Percentiles rank a stretch among this genome's conserved stretches.
Conservation (phyloP, 2,329 filamentous ascomycete genomes). For the Fusarium robinianum region DNA sequence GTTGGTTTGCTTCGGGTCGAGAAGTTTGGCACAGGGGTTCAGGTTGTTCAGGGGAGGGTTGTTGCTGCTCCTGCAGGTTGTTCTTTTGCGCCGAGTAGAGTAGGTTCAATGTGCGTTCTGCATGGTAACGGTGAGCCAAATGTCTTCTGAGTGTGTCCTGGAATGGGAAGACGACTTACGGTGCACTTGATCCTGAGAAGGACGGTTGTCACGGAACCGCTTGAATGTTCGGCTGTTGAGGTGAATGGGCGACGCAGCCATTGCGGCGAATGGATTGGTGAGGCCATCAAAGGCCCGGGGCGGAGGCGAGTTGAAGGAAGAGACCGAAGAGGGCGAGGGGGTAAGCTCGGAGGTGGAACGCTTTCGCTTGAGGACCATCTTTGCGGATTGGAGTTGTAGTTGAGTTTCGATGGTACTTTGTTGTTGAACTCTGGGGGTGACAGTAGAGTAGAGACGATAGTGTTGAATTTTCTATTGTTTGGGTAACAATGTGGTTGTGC, state of each 20-base stretch:
- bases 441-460: not conserved
- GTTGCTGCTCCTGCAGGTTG: conserved; percentile 18
- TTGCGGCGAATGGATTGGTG: conserved; percentile 40
- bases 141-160: not conserved
- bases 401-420: not conserved
- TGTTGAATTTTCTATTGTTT: not conserved
- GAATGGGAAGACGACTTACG: conserved; percentile 47
- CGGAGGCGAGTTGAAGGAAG: conserved; percentile 47
- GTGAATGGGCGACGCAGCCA: conserved; percentile 46
- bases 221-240: conserved; percentile 64
- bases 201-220: conserved; percentile 62
- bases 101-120: conserved; percentile 62
- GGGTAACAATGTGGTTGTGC: not conserved
- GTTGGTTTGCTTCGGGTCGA: conserved; percentile 43
- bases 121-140: conserved; percentile 18
- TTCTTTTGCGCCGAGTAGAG: conserved; percentile 60
- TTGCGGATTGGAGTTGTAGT: not conserved
- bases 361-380: conserved; percentile 63
- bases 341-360: conserved; percentile 63
- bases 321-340: conserved; percentile 50
- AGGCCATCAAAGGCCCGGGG: conserved; percentile 38
- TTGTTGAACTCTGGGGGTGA: too few species aligned
- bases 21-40: conserved; percentile 10
- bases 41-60: conserved; percentile 6
- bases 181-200: conserved; percentile 59